Conservation (phyloP, 306 rosid species). For the Rosa persica region DNA sequence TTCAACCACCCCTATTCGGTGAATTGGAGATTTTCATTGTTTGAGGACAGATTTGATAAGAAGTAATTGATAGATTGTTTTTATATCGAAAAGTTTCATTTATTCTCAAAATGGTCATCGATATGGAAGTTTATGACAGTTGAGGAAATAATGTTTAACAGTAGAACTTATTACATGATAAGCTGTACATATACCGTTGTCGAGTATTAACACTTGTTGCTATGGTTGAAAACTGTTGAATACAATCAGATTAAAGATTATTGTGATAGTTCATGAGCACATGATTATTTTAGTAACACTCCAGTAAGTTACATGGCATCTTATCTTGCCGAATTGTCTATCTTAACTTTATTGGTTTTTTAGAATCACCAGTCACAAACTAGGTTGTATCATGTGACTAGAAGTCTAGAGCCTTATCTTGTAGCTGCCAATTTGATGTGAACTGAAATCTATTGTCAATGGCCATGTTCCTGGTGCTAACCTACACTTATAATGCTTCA, state of each 20-base stretch:
- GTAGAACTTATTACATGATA: not conserved
- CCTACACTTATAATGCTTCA: not conserved
- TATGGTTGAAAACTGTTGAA: conserved; percentile 2
- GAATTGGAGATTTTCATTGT: not conserved
- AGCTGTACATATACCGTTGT: not conserved
- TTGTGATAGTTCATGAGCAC: not conserved
- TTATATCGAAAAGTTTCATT: not conserved
- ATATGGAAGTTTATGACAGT: conserved; percentile 1
- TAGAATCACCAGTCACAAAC: not conserved
- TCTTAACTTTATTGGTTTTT: not conserved
- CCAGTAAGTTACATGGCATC: not conserved
- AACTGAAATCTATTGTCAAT: not conserved
- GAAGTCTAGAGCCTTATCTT: not conserved
- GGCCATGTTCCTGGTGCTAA: not conserved
- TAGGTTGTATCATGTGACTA: not conserved
- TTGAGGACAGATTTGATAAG: not conserved
- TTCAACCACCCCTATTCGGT: not conserved
- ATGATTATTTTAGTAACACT: not conserved
- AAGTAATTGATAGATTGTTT: not conserved
- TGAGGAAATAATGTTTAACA: not conserved
- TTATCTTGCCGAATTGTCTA: not conserved
- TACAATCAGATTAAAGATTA: not conserved
- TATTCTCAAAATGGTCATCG: not conserved
- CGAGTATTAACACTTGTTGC: not conserved
- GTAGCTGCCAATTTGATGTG: not conserved